Conservation (phyloP, 1,139 yeast genomes). For the Magnusiomyces clavatus region DNA sequence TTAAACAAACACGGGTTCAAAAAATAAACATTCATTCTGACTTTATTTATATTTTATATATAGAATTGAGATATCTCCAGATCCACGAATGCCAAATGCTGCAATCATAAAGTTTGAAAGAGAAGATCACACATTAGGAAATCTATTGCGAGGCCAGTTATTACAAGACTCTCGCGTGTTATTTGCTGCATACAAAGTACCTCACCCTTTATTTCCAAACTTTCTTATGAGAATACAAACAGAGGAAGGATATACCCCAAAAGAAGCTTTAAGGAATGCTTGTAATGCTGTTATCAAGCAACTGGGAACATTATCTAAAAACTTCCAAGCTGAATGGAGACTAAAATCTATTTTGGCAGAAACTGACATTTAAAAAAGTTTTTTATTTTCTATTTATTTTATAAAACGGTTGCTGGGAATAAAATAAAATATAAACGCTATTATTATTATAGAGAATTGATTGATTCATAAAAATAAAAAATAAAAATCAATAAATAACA, state of each 20-base stretch:
- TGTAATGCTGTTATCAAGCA: conserved; percentile 77
- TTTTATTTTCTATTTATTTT: too few species aligned
- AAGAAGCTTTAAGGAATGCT: conserved; percentile 83
- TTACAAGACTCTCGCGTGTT: conserved; percentile 78
- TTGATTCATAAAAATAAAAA: too few species aligned
- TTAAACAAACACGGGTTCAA: neutral
- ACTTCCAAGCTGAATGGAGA: conserved; percentile 89
- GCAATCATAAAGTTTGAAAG: conserved; percentile 88
- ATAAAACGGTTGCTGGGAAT: too few species aligned
- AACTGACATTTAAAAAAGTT: conserved; percentile 11
- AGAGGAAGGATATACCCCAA: conserved; percentile 88
- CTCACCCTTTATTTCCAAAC: conserved; percentile 94
- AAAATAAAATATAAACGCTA: too few species aligned
- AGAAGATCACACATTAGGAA: conserved; percentile 96
- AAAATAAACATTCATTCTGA: neutral
- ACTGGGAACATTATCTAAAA: conserved; percentile 61
- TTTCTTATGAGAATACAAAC: conserved; percentile 92
- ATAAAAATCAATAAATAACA: too few species aligned
- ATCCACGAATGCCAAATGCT: conserved; percentile 91
- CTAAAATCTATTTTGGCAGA: conserved; percentile 60
- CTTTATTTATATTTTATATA: neutral
- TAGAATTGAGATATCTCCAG: conserved; percentile 79
- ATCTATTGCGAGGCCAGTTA: conserved; percentile 77
- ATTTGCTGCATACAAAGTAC: conserved; percentile 95
- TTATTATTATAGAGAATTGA: too few species aligned